Percentiles rank a stretch among this genome's conserved stretches.
These are phyloP conservation scores for Alternaria panax DNA, from an alignment of 2,329 filamentous ascomycete genomes.

Conservation along the genomic window DNA sequence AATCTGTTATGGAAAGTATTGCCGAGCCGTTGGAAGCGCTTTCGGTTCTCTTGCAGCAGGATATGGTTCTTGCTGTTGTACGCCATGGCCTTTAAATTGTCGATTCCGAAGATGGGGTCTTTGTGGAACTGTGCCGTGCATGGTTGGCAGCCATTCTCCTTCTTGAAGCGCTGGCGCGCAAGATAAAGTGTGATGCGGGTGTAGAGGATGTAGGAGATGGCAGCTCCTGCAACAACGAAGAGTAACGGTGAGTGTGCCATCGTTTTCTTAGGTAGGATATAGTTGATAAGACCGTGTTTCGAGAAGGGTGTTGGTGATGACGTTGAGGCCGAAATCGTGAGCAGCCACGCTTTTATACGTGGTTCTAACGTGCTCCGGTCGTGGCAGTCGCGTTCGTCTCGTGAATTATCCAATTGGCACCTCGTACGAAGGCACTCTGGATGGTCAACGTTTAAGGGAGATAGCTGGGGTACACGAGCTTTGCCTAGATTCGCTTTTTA, in stretches of 20 bases:
- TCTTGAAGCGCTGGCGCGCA: conserved; percentile 48
- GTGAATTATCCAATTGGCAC: not conserved
- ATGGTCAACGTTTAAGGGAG: not conserved
- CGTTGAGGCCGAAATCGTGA: not conserved
- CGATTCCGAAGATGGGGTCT: conserved; percentile 63
- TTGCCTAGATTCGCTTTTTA: not conserved
- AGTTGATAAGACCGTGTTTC: not conserved
- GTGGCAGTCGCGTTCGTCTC: not conserved
- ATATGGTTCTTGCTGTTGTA: conserved; percentile 46
- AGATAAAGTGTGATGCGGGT: conserved; percentile 45
- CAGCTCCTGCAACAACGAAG: conserved; percentile 39
- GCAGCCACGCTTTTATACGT: not conserved
- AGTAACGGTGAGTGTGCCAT: conserved; percentile 39
- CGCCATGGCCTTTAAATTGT: conserved; percentile 55
- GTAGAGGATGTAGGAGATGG: conserved; percentile 47
- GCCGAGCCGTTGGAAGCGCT: conserved; percentile 35
- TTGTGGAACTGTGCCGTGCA: conserved; percentile 58
- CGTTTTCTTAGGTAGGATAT: conserved; percentile 2
- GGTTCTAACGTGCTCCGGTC: not conserved
- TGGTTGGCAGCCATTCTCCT: conserved; percentile 58
- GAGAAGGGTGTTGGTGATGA: not conserved
- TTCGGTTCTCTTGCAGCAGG: conserved; percentile 27
- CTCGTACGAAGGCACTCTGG: not conserved
- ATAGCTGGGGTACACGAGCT: not conserved
- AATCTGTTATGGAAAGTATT: conserved; percentile 53